A percentile compares a stretch with the other conserved stretches of the same genome.
phyloP scores from a whole-genome alignment of 257 asterid species.

The Schizonepeta tenuifolia region DNA sequence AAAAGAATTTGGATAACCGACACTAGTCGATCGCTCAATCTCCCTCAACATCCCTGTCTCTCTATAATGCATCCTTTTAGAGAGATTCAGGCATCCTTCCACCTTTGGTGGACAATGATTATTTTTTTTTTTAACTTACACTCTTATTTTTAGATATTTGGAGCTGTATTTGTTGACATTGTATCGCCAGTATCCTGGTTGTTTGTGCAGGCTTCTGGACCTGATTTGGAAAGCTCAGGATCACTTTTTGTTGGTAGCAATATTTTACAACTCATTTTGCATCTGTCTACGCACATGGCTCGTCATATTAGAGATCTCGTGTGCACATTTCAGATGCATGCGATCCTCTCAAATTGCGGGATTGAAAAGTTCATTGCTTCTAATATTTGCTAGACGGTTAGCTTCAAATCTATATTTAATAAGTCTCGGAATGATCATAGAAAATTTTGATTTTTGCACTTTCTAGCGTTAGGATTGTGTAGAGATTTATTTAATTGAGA shows the following conservation, averaged over 20 bases:
- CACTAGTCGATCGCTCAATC: too few relatives aligned
- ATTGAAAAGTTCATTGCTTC: conserved; percentile 80
- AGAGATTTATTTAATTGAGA: not conserved
- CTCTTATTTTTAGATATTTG: not conserved
- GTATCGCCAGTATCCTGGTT: conserved; percentile 24
- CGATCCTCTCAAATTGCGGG: conserved; percentile 73
- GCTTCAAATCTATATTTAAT: conserved; percentile 33
- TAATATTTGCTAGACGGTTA: conserved; percentile 88
- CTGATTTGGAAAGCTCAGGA: conserved; percentile 90
- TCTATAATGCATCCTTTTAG: not conserved
- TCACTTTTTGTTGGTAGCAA: conserved; percentile 93
- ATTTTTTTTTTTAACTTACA: not conserved
- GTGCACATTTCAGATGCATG: conserved; percentile 85
- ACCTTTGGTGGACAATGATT: not conserved
- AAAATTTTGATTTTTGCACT: not conserved
- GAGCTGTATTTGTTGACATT: conserved; percentile 19
- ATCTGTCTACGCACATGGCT: conserved; percentile 92
- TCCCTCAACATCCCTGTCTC: too few relatives aligned
- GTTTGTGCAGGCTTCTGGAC: conserved; percentile 78
- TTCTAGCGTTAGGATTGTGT: not conserved
- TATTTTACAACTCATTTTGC: conserved; percentile 87
- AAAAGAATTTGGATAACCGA: too few relatives aligned
- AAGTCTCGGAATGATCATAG: not conserved
- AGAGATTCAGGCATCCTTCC: conserved; percentile 6
- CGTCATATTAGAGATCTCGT: conserved; percentile 81